A percentile compares a stretch with the other conserved stretches of the same genome.
phyloP scores from a whole-genome alignment of 805 yeast species.

The Blastobotrys parvus region DNA sequence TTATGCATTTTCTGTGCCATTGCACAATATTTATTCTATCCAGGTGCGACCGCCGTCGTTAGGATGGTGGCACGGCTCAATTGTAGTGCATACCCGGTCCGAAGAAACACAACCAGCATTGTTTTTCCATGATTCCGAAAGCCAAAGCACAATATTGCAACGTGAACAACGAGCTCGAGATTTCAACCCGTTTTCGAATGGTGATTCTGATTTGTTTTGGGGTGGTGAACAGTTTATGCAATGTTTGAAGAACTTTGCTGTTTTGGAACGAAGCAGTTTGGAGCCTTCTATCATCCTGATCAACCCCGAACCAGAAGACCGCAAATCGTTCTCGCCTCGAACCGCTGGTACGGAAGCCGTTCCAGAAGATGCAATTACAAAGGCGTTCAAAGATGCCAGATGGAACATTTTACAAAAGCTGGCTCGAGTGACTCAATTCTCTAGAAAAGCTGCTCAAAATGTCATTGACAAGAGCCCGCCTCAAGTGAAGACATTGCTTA shows the following conservation, averaged over 20 bases:
- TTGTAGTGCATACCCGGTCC: constrained; percentile 58
- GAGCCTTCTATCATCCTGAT: constrained; percentile 68
- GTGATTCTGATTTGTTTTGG: constrained; percentile 57
- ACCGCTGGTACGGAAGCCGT: constrained; percentile 27
- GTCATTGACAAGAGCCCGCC: constrained; percentile 52
- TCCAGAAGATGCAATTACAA: constrained; percentile 31
- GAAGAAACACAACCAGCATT: constrained; percentile 67
- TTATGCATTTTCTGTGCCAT: constrained; percentile 59
- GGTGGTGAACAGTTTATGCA: constrained; percentile 78
- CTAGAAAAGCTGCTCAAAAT: constrained; percentile 55
- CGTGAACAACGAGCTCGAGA: constrained; percentile 50
- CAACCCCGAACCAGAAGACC: constrained; percentile 67
- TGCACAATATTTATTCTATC: constrained; percentile 60
- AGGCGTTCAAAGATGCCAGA: constrained; percentile 57
- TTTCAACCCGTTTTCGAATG: constrained; percentile 61
- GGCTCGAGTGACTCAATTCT: constrained; percentile 62
- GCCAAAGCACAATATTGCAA: constrained; percentile 60
- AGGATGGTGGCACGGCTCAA: constrained; percentile 90
- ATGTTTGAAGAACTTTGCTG: constrained; percentile 45
- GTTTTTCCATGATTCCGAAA: constrained; percentile 88
- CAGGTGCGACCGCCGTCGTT: constrained; percentile 77
- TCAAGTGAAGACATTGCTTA: constrained; percentile 48
- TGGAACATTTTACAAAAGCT: constrained; percentile 83
- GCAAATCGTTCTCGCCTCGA: constrained; percentile 47
- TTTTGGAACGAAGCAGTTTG: constrained; percentile 57